Evolutionary conservation across 2,329 filamentous ascomycete genomes (phyloP).

Genomic region (Diatrype stigma): DNA sequence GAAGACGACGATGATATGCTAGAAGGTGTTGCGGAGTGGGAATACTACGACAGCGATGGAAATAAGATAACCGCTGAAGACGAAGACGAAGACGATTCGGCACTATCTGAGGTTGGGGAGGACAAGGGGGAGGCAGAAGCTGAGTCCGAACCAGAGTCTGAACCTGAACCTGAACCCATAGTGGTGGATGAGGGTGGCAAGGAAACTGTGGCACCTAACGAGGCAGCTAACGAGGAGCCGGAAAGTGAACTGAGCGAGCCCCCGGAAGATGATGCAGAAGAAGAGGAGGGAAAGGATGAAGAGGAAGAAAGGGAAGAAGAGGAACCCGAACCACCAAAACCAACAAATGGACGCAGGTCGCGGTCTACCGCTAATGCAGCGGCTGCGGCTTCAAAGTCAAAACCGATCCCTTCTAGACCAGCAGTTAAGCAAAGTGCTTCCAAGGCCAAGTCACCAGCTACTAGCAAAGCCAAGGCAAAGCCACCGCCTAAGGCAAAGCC

Average conservation of each 20-base stretch:
- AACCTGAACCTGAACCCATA: constrained; percentile 3
- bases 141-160: constrained; percentile 3
- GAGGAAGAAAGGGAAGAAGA: constrained; percentile 13
- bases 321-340: constrained; percentile 19
- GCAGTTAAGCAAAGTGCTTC: constrained; percentile 17
- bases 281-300: constrained; percentile 7
- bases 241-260: constrained; percentile 15
- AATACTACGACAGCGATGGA: constrained; percentile 41
- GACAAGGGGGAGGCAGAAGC: constrained; percentile 9
- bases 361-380: constrained; percentile 14
- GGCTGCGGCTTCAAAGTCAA: constrained; percentile 13
- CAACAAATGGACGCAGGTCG: constrained; percentile 20
- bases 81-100: constrained; percentile 17
- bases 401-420: constrained; percentile 21
- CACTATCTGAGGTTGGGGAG: constrained; percentile 23
- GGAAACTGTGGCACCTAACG: constrained; percentile 2
- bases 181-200: background rate
- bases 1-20: constrained; percentile 61
- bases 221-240: background rate
- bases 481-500: constrained; percentile 16
- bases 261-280: constrained; percentile 15
- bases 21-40: constrained; percentile 56
- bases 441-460: constrained; percentile 19
- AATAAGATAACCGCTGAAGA: constrained; percentile 25
- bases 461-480: constrained; percentile 17